A percentile compares a stretch with the other conserved stretches of the same genome.
Evolutionary conservation across 352 stramenopile genomes (phyloP).

Genomic region (Phytophthora pistaciae): DNA sequence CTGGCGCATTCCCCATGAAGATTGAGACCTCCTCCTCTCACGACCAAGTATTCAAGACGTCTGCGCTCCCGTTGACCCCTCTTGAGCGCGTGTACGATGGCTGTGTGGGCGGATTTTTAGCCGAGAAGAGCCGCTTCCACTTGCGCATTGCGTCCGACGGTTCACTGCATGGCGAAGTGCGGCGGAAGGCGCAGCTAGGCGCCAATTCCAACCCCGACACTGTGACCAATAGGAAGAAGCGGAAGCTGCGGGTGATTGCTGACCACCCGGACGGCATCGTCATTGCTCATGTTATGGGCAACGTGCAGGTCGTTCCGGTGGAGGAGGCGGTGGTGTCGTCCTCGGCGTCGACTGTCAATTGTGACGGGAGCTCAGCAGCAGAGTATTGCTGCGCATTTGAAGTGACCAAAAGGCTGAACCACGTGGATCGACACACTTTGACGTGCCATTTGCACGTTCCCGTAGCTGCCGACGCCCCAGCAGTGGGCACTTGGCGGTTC

Average conservation of each 20-base stretch:
- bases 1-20: conserved; percentile 6
- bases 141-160: conserved; percentile 52
- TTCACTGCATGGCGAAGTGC: conserved; percentile 48
- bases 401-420: conserved; percentile 42
- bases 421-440: conserved; percentile 53
- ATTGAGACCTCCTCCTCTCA: conserved; percentile 8
- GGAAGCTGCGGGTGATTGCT: conserved; percentile 29
- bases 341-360: conserved; percentile 4
- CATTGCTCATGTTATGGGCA: conserved; percentile 45
- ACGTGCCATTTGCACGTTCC: conserved; percentile 57
- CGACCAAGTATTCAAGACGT: neutral
- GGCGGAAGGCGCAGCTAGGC: conserved; percentile 25
- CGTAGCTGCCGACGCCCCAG: conserved; percentile 17
- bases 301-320: conserved; percentile 26
- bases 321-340: conserved; percentile 35
- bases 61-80: conserved; percentile 6
- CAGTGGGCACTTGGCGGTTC: conserved; percentile 42
- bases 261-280: conserved; percentile 38
- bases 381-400: conserved; percentile 65
- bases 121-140: conserved; percentile 44
- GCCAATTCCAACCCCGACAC: neutral
- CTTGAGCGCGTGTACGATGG: conserved; percentile 58
- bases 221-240: conserved; percentile 27
- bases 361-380: conserved; percentile 6
- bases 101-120: conserved; percentile 51